A percentile compares a stretch with the other conserved stretches of the same genome.
phyloP scores from a whole-genome alignment of 1,284 basidiomycete species.

The Tilletia setariae region DNA sequence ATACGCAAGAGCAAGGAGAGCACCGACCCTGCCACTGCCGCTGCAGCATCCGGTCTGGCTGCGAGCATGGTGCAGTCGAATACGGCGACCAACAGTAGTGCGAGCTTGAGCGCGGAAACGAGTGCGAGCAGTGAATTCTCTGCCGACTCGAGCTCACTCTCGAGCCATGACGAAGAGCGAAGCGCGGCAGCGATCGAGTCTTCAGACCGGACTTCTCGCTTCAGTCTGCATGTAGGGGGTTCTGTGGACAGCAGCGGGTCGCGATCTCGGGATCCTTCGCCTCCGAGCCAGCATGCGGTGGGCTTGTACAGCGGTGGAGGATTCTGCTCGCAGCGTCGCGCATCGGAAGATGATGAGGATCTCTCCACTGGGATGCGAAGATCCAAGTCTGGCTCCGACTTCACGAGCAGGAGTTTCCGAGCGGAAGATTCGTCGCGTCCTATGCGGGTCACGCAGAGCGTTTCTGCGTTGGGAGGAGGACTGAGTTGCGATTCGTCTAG shows the following conservation, averaged over 20 bases:
- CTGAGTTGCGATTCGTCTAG: neutral
- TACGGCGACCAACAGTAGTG: constrained; percentile 3
- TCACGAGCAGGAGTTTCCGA: neutral
- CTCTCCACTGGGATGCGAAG: neutral
- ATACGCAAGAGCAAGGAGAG: constrained; percentile 10
- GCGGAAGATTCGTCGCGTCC: neutral
- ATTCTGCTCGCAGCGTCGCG: neutral
- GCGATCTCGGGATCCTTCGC: constrained; percentile 27
- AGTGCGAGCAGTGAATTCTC: neutral
- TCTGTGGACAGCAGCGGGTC: constrained; percentile 19
- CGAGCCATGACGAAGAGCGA: constrained; percentile 10
- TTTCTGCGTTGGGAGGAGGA: neutral
- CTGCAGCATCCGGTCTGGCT: neutral
- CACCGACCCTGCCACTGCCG: neutral
- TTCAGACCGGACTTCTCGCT: too few relatives aligned
- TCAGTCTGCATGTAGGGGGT: too few relatives aligned
- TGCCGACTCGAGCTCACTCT: neutral
- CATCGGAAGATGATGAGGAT: neutral
- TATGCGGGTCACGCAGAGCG: neutral
- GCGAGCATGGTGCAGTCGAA: neutral
- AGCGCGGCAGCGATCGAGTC: neutral
- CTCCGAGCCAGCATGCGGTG: constrained; percentile 35
- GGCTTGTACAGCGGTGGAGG: constrained; percentile 32
- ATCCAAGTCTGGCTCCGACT: constrained; percentile 10
- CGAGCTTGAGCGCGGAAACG: neutral